Base-by-base conservation (phyloP, 768 basidiomycete species). In the Tulasnella sp. region DNA sequence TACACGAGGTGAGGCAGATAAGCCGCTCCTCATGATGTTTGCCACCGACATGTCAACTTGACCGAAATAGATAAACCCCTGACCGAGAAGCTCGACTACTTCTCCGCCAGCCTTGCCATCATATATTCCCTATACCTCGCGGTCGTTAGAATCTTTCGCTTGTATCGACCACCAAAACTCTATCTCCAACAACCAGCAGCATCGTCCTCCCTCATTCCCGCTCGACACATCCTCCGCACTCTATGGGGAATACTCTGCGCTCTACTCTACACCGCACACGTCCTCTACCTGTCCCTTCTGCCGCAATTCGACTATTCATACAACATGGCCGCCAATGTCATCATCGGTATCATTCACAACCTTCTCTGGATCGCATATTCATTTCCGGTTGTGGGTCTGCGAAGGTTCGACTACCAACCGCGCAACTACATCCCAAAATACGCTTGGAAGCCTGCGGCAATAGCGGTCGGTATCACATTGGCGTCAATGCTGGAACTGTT, bases 51-150 rank as follows among this genome's bases (percentile, higher is more conserved):
- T 4, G 10, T 27, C 11, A 15, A 24, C 19, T 27, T 26, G 13
- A 53, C 3, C 44, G 21, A n/a, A 60, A 21, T 65, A 90, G 95
- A 98, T 73, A 74, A 81, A 4, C 82, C 86, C 1, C 68, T 73
- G 24, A 98, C 94, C 1, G 96, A 99, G 71, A 87, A 85, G 64
- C 60, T 94, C 68, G 96, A 98, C 68, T 99, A 99, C 70, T 96
- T 97, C 70, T 90, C 90, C 2, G 96, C 96, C 4, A 92, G 86
- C 0, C 72, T 86, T 8, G 83, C 86, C 11, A 93, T 96, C 64
- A 69, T 93, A 24, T 87, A 80, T 64, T 85, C 86, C 1, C 75
- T 98, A 3, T 93, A 88, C 70, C 82, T 80, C 69, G 80, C 86
- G 24, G 76, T 83, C 65, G 74, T 92, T 49, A 88, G 95, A 3